These are phyloP conservation scores for Gonium pectorale DNA, from an alignment of 139 green algal species.

Conservation along the genomic window DNA sequence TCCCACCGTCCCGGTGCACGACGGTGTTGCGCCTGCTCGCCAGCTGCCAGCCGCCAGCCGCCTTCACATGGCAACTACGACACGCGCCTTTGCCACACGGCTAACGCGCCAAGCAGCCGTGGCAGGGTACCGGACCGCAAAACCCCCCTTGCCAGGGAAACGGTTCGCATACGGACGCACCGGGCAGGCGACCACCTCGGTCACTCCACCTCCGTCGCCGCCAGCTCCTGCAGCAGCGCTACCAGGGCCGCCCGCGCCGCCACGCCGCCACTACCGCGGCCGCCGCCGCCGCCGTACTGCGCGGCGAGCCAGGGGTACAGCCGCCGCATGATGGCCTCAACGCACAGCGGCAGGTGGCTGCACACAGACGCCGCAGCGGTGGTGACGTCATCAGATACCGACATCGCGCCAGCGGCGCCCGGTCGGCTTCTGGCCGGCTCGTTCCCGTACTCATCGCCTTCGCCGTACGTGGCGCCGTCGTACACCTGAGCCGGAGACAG, in stretches of 20 bases:
- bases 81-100: no score
- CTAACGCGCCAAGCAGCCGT: no score
- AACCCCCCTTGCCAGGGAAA: no score
- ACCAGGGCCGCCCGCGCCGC: not conserved
- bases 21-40: no score
- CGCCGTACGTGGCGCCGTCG: no score
- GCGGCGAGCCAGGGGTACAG: slow-evolving; percentile 48
- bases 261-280: not conserved
- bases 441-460: no score
- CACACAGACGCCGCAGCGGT: no score
- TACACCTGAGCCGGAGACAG: not conserved
- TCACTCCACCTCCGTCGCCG: not conserved
- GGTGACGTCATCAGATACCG: not conserved
- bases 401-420: not conserved
- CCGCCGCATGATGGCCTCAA: slow-evolving; percentile 61
- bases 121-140: no score
- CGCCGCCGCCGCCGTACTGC: slow-evolving; percentile 32
- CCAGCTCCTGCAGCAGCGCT: not conserved
- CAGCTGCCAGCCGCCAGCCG: no score
- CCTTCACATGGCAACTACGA: no score
- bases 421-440: no score
- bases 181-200: not conserved
- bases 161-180: not conserved
- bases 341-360: slow-evolving; percentile 19
- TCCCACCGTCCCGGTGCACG: no score